Conservation (phyloP, 768 basidiomycete genomes). For the Dioszegia aurantiaca region DNA sequence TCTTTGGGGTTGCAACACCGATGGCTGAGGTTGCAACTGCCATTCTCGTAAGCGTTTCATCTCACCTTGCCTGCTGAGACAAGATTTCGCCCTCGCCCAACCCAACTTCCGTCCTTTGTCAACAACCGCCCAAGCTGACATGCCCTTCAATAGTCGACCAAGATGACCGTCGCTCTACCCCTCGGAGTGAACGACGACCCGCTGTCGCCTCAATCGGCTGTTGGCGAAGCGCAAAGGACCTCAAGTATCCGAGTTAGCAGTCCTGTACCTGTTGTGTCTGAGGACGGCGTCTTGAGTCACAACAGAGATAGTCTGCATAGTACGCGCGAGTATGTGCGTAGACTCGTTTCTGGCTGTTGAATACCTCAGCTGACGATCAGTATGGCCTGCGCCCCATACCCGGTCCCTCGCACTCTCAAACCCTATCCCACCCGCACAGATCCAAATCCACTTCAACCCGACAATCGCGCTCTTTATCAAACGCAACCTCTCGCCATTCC, state of each 20-base stretch:
- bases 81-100: too few relatives aligned
- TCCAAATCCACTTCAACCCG: slow-evolving; percentile 13
- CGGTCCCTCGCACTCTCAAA: slow-evolving; percentile 12
- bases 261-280: not conserved
- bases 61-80: too few relatives aligned
- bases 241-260: slow-evolving; percentile 3
- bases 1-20: too few relatives aligned
- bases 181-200: too few relatives aligned
- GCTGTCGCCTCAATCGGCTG: not conserved
- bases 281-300: not conserved
- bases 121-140: too few relatives aligned
- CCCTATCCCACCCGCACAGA: not conserved
- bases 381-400: slow-evolving; percentile 28
- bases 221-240: not conserved
- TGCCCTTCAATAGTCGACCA: too few relatives aligned
- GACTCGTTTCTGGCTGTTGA: not conserved
- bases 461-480: slow-evolving; percentile 9
- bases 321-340: slow-evolving; percentile 36
- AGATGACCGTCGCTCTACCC: too few relatives aligned
- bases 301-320: slow-evolving; percentile 36
- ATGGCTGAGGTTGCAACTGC: too few relatives aligned
- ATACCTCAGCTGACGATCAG: slow-evolving; percentile 11
- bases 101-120: too few relatives aligned
- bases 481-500: slow-evolving; percentile 13
- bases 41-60: too few relatives aligned